Evolutionary conservation across 2,329 filamentous ascomycete genomes (phyloP).

Genomic region (Phialophora expanda): DNA sequence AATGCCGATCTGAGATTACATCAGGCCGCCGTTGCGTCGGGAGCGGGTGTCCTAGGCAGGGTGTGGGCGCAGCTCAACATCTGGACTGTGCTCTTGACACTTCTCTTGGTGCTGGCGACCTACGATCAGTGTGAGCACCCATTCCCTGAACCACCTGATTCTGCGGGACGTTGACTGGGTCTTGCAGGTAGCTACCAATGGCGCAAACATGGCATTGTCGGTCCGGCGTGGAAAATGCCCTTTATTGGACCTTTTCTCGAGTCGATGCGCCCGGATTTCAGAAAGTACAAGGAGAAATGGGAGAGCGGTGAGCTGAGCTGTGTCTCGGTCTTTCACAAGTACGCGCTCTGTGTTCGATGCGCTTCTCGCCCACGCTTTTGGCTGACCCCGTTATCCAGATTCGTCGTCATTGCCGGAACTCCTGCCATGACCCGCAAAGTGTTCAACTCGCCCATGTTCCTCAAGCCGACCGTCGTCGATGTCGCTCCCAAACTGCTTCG

Average conservation of each 20-base stretch:
- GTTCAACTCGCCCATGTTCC: conserved; percentile 88
- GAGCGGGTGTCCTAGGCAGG: conserved; percentile 32
- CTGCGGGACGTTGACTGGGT: conserved; percentile 33
- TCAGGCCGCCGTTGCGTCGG: conserved; percentile 48
- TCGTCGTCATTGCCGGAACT: conserved; percentile 94
- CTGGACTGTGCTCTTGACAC: conserved; percentile 71
- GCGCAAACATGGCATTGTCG: conserved; percentile 76
- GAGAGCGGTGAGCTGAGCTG: conserved; percentile 88
- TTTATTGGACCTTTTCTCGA: conserved; percentile 96
- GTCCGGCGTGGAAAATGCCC: conserved; percentile 75
- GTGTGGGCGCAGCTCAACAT: conserved; percentile 52
- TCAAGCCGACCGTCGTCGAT: conserved; percentile 97
- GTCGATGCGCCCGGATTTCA: conserved; percentile 89
- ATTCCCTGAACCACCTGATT: too few species aligned
- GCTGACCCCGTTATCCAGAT: conserved; percentile 58
- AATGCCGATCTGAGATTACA: conserved; percentile 61
- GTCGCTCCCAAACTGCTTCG: conserved; percentile 91
- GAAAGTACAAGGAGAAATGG: conserved; percentile 92
- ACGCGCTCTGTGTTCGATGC: conserved; percentile 39
- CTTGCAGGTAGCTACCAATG: conserved; percentile 72
- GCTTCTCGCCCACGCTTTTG: not conserved
- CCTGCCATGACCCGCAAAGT: conserved; percentile 96
- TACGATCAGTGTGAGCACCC: conserved; percentile 84
- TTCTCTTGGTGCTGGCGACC: conserved; percentile 72
- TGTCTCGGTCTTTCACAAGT: conserved; percentile 99